These are phyloP conservation scores for Evansstolkia leycettana DNA, from an alignment of 495 filamentous ascomycete genomes.

Conservation along the genomic window DNA sequence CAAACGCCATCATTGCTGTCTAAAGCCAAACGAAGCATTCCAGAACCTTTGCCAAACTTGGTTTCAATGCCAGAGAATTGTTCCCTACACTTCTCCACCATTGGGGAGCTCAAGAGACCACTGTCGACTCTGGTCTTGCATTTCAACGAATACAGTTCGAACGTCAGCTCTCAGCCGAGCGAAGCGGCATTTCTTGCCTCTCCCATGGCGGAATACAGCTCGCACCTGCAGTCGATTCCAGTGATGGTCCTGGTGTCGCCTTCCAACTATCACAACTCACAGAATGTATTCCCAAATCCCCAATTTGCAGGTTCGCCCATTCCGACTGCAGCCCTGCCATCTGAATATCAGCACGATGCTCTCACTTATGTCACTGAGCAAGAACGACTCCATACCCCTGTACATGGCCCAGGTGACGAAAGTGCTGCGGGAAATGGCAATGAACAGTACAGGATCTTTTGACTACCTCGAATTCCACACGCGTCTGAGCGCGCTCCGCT, in stretches of 20 bases:
- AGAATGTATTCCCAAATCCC: constrained; percentile 25
- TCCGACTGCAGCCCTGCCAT: constrained; percentile 43
- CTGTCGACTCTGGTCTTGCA: constrained; percentile 55
- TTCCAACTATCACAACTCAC: constrained; percentile 41
- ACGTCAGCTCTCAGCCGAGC: constrained; percentile 38
- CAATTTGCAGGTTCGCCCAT: constrained; percentile 24
- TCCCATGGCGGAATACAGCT: constrained; percentile 13
- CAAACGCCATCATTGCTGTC: neutral
- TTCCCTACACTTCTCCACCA: constrained; percentile 22
- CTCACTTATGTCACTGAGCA: constrained; percentile 44
- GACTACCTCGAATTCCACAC: constrained; percentile 38
- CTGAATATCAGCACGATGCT: constrained; percentile 54
- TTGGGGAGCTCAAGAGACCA: constrained; percentile 29
- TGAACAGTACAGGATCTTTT: constrained; percentile 34
- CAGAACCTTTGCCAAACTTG: constrained; percentile 17
- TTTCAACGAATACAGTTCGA: constrained; percentile 47
- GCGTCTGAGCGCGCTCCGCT: constrained; percentile 8
- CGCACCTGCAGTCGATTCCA: constrained; percentile 22
- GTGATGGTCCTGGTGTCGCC: constrained; percentile 53
- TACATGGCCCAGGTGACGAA: constrained; percentile 16
- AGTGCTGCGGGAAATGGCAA: constrained; percentile 49
- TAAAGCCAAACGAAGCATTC: neutral
- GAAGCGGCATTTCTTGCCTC: constrained; percentile 57
- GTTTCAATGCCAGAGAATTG: too few species aligned
- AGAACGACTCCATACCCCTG: constrained; percentile 10